Evolutionary conservation across 2,329 filamentous ascomycete species (phyloP).

Genomic region (Colletotrichum tropicale): DNA sequence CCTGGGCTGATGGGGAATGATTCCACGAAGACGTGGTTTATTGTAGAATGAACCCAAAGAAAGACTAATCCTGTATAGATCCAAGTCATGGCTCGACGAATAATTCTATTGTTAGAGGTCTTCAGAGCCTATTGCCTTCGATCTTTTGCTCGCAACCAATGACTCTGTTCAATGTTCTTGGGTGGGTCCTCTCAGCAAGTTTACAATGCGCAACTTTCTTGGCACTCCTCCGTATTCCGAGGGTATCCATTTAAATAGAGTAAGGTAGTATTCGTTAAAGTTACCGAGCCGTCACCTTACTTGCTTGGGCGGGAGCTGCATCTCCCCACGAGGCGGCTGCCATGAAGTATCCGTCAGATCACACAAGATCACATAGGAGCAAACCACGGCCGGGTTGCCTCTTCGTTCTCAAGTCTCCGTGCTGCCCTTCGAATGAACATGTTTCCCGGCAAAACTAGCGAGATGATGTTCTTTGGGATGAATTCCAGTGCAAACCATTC

Average conservation of each 20-base stretch:
- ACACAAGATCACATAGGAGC: no score
- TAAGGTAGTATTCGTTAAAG: not conserved
- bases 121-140: fast-evolving
- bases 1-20: not conserved
- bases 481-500: no score
- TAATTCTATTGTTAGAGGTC: no score
- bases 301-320: not conserved
- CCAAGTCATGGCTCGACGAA: not conserved
- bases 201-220: not conserved
- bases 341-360: not conserved
- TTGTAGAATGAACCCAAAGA: not conserved
- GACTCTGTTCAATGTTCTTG: fast-evolving
- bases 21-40: fast-evolving
- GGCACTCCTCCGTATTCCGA: not conserved
- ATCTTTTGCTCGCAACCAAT: not conserved
- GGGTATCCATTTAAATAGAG: not conserved
- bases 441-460: no score
- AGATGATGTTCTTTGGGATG: no score
- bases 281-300: not conserved
- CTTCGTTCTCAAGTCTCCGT: no score
- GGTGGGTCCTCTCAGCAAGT: not conserved
- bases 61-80: not conserved
- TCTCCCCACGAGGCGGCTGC: not conserved
- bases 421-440: no score
- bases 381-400: no score